Percentiles rank a stretch among this genome's conserved stretches.
Evolutionary conservation across 805 yeast species (phyloP).

Genomic region (Groenewaldozyma salmanticensis): DNA sequence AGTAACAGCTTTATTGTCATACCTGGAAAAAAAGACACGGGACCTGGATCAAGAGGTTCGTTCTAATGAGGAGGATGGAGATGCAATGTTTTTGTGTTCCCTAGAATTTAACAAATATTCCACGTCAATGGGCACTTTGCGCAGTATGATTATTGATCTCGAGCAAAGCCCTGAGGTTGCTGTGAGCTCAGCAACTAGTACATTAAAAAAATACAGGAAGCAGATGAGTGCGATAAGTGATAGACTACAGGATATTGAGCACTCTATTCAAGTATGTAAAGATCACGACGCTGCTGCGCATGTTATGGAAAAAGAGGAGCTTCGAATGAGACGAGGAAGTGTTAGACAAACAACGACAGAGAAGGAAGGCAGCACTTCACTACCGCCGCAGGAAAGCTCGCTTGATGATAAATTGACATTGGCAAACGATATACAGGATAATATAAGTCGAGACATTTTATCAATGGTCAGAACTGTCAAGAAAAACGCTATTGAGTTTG

Average conservation of each 20-base stretch:
- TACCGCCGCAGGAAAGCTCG: conserved; percentile 6
- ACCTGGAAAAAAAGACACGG: not conserved
- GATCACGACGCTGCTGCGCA: not conserved
- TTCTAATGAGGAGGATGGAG: not conserved
- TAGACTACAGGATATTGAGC: not conserved
- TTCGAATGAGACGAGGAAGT: not conserved
- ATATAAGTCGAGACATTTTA: conserved; percentile 38
- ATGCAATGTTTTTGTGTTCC: not conserved
- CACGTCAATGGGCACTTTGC: not conserved
- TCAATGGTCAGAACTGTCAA: conserved; percentile 41
- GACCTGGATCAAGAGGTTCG: not conserved
- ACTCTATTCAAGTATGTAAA: not conserved
- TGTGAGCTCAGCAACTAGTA: too few species aligned
- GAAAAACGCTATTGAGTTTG: conserved; percentile 37
- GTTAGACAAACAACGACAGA: not conserved
- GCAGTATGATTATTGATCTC: not conserved
- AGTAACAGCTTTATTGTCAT: not conserved
- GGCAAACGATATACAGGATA: conserved; percentile 33
- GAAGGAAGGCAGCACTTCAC: not conserved
- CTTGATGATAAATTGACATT: conserved; percentile 20
- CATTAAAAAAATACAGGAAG: not conserved
- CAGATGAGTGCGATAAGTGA: not conserved
- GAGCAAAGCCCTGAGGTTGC: not conserved
- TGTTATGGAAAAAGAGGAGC: not conserved
- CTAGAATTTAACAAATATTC: not conserved